These are phyloP conservation scores for Condylostoma magnum DNA, from an alignment of 169 alveolate species.

Conservation along the genomic window DNA sequence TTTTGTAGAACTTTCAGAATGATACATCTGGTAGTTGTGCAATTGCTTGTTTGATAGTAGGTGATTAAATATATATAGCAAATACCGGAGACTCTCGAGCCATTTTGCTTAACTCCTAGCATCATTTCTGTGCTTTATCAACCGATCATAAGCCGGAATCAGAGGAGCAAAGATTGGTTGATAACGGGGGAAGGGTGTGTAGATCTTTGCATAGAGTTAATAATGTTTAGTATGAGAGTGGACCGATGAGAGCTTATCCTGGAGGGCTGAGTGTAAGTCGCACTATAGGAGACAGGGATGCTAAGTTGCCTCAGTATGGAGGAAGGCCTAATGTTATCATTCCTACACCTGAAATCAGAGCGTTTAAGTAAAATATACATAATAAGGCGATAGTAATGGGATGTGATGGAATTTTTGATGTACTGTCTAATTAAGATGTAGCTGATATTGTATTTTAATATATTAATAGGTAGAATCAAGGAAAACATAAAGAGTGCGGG, in stretches of 20 bases:
- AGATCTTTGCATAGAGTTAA: constrained; percentile 54
- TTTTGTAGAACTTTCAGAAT: constrained; percentile 27
- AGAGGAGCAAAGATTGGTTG: constrained; percentile 66
- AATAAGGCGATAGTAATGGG: constrained; percentile 59
- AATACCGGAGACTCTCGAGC: constrained; percentile 90
- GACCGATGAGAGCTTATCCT: constrained; percentile 74
- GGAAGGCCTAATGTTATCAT: constrained; percentile 61
- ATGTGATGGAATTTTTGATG: constrained; percentile 74
- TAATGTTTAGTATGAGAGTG: no score
- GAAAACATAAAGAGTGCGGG: constrained; percentile 29
- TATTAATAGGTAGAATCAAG: no score
- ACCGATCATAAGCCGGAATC: constrained; percentile 77
- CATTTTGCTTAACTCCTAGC: constrained; percentile 59
- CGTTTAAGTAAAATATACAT: constrained; percentile 40
- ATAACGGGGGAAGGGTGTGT: constrained; percentile 60
- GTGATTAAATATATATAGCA: constrained; percentile 56
- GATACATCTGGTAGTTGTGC: constrained; percentile 75
- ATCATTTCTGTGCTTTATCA: constrained; percentile 38
- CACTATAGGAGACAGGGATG: constrained; percentile 64
- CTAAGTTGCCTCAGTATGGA: constrained; percentile 54
- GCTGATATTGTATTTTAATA: constrained; percentile 51
- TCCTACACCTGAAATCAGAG: constrained; percentile 55
- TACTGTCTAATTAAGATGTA: constrained; percentile 46
- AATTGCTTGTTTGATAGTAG: constrained; percentile 48
- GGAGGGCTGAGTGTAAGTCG: constrained; percentile 67